Conservation (phyloP, 148 eudicot species). For the Arctostaphylos glauca region DNA sequence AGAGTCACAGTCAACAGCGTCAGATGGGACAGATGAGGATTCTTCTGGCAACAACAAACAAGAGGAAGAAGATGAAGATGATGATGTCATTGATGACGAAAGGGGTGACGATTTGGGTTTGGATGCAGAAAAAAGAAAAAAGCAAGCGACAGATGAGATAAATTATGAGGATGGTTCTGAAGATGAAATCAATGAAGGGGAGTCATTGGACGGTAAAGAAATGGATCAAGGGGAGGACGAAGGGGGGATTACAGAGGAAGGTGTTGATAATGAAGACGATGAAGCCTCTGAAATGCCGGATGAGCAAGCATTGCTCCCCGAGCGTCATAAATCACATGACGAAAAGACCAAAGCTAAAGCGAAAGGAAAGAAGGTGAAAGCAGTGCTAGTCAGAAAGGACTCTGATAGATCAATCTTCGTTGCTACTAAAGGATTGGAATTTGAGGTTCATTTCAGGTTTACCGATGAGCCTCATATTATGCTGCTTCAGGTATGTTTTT, state of each 20-base stretch:
- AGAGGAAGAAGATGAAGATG: slow-evolving; percentile 37
- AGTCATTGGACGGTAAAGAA: slow-evolving; percentile 30
- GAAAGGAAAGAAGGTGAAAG: slow-evolving; percentile 14
- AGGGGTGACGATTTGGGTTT: slow-evolving; percentile 64
- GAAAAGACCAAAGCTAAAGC: slow-evolving; percentile 22
- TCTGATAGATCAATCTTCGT: slow-evolving; percentile 35
- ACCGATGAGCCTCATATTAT: slow-evolving; percentile 70
- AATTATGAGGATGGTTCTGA: slow-evolving; percentile 75
- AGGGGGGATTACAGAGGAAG: slow-evolving; percentile 21
- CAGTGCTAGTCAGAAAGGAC: slow-evolving; percentile 17
- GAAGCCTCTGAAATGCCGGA: slow-evolving; percentile 25
- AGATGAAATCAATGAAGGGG: slow-evolving; percentile 37
- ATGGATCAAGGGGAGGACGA: slow-evolving; percentile 34
- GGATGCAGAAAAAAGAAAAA: slow-evolving; percentile 60
- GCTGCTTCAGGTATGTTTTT: slow-evolving; percentile 61
- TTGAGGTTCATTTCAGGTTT: slow-evolving; percentile 67
- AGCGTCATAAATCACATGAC: slow-evolving; percentile 25
- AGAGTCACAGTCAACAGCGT: slow-evolving; percentile 33
- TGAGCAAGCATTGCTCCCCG: slow-evolving; percentile 16
- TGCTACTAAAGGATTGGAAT: slow-evolving; percentile 36
- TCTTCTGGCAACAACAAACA: slow-evolving; percentile 17
- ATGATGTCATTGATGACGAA: slow-evolving; percentile 37
- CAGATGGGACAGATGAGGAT: slow-evolving; percentile 46
- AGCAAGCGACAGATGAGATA: slow-evolving; percentile 67
- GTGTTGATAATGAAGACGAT: slow-evolving; percentile 29